These are phyloP conservation scores for Takashimella koratensis DNA, from an alignment of 1,284 basidiomycete species.

Conservation along the genomic window DNA sequence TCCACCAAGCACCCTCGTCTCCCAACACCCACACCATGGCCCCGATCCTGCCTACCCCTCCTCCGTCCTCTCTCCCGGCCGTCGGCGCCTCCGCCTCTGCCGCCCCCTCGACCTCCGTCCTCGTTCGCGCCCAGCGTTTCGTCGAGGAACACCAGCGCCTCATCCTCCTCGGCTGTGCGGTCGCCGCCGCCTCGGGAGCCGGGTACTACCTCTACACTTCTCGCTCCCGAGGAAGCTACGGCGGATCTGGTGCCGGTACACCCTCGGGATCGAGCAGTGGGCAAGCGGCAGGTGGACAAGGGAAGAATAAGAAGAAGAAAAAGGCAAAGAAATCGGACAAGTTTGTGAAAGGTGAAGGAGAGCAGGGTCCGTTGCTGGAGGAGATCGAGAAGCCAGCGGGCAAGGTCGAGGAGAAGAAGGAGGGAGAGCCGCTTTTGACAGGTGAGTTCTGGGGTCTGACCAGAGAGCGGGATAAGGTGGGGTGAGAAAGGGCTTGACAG, in stretches of 20 bases:
- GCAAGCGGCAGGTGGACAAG: constrained; percentile 34
- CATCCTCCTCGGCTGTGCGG: constrained; percentile 56
- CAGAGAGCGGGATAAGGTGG: no score
- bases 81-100: constrained; percentile 8
- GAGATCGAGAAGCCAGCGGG: constrained; percentile 55
- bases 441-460: constrained; percentile 23
- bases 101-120: constrained; percentile 24
- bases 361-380: constrained; percentile 71
- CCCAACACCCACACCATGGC: constrained; percentile 13
- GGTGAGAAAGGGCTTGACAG: no score
- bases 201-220: constrained; percentile 62
- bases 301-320: constrained; percentile 58
- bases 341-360: constrained; percentile 40
- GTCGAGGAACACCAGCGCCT: constrained; percentile 47
- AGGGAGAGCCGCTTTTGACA: constrained; percentile 14
- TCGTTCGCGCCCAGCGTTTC: constrained; percentile 41
- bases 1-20: no score
- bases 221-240: constrained; percentile 1
- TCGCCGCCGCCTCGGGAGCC: constrained; percentile 69
- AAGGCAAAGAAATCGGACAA: constrained; percentile 53
- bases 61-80: constrained; percentile 9
- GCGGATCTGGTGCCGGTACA: constrained; percentile 24
- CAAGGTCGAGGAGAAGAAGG: constrained; percentile 34
- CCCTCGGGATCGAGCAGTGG: constrained; percentile 55
- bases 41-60: constrained; percentile 12